Conservation (phyloP, 805 yeast genomes). For the Suhomyces pyralidae region DNA sequence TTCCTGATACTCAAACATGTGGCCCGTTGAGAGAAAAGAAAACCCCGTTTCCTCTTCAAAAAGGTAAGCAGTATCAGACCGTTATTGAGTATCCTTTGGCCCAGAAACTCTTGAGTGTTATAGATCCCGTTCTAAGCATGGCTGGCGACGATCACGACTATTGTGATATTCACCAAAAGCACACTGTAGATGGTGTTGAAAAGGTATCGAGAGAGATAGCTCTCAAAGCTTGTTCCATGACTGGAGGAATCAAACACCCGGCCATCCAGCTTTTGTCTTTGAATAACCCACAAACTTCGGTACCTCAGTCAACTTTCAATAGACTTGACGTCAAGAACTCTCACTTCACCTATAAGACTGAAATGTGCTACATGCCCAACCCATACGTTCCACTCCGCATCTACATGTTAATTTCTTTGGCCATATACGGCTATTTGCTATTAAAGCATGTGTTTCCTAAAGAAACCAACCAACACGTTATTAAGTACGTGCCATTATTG, state of each 20-base stretch:
- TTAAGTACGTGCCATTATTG: background rate
- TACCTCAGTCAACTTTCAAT: background rate
- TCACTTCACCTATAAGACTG: constrained; percentile 32
- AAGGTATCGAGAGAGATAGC: constrained; percentile 60
- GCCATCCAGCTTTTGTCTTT: constrained; percentile 83
- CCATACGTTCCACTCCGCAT: constrained; percentile 39
- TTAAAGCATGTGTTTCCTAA: constrained; percentile 8
- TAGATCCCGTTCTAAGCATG: constrained; percentile 69
- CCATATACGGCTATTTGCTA: constrained; percentile 12
- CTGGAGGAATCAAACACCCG: constrained; percentile 83
- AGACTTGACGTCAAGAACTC: background rate
- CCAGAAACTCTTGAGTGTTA: constrained; percentile 50
- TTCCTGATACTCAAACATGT: constrained; percentile 60
- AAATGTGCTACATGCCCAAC: constrained; percentile 55
- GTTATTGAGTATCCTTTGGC: constrained; percentile 66
- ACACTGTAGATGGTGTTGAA: constrained; percentile 9
- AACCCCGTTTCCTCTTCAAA: constrained; percentile 59
- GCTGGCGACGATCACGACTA: constrained; percentile 98
- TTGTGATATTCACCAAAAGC: constrained; percentile 68
- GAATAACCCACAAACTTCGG: constrained; percentile 38
- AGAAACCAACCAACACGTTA: background rate
- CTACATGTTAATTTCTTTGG: constrained; percentile 9
- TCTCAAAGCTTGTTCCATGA: constrained; percentile 87
- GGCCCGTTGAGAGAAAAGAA: constrained; percentile 74
- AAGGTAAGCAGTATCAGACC: constrained; percentile 87